These are phyloP conservation scores for Sonneratia alba DNA, from an alignment of 345 rosid genomes.

Conservation along the genomic window DNA sequence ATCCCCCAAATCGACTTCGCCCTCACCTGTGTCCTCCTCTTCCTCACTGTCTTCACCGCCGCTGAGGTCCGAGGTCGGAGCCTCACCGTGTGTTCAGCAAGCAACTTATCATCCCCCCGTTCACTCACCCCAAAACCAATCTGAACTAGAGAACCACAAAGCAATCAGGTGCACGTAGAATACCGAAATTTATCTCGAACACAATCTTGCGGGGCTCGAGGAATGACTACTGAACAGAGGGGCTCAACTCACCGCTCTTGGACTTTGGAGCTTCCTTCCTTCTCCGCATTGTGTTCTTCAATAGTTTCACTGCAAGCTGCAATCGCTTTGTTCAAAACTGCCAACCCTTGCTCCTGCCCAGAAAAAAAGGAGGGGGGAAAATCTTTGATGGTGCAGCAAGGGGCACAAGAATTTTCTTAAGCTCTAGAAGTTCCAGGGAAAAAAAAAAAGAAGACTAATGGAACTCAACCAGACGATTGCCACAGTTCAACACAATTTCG, in stretches of 20 bases:
- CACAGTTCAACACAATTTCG: background rate
- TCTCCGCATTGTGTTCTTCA: constrained; percentile 59
- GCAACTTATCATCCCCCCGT: constrained; percentile 87
- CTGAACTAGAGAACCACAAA: background rate
- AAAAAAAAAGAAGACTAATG: too few relatives aligned
- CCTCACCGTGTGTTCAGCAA: constrained; percentile 96
- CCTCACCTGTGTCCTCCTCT: constrained; percentile 94
- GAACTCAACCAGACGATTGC: too few relatives aligned
- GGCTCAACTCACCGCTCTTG: constrained; percentile 83
- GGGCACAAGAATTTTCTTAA: background rate
- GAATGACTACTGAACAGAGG: background rate
- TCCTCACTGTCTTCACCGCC: constrained; percentile 96
- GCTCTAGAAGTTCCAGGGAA: background rate
- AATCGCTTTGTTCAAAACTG: constrained; percentile 66
- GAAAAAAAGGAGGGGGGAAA: background rate
- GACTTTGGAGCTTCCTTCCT: constrained; percentile 35
- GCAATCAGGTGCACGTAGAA: background rate
- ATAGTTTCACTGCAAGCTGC: constrained; percentile 69
- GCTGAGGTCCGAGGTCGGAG: constrained; percentile 58
- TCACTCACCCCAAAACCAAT: constrained; percentile 74
- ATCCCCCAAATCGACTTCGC: constrained; percentile 67
- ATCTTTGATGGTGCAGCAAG: background rate
- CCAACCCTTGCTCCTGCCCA: constrained; percentile 88
- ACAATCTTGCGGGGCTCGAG: background rate
- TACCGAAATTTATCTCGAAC: background rate